Evolutionary conservation across 2,329 filamentous ascomycete genomes (phyloP), one percentile per base, ranked within the genome.

Genomic region (Fusarium odoratissimum): DNA sequence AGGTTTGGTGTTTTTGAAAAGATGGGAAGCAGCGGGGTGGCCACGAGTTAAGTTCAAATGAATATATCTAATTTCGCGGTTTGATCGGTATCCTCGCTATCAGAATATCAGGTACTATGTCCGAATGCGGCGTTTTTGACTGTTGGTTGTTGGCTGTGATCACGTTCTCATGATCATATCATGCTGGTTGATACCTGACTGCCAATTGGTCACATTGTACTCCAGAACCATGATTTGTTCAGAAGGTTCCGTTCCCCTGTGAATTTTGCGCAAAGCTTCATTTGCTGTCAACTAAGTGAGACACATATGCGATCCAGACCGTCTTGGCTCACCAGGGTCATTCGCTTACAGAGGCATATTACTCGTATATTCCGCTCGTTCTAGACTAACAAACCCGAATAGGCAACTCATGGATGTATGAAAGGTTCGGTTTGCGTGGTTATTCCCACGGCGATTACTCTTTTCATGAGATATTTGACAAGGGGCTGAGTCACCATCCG

Each of bases 381-480:
- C 19, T 2, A 48, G 45, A 31, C 14, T 31, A 21, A 4, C 9
- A 48, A 16, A 16, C 28, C 6, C 5, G 13, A 30, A 30, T 8
- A 17, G 21, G 45, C 4, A 48, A 48, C 19, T 48, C 45, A 9
- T 48, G 6, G 9, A 31, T 31, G 28, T 6, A n/a, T 8, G 3
- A 4, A n/a, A 12, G 7, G 3, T 8, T 16, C 28, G 9, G 4
- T 16, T 48, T 48, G 10, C 6, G 14, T 3, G 1, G 7, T 17
- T 1, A 8, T 17, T 3, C 16, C 3, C 9, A 8, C 45, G 28
- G 45, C 45, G 45, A 17, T 48, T 31, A 48, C 45, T 30, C 28
- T 21, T 46, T 46, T 30, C 30, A 30, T 30, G 7, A 30, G 30
- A 30, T 30, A 9, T 10, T 30, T 30, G 30, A 10, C 30, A 30